phyloP scores from a whole-genome alignment of 2,329 filamentous ascomycete genomes.

The Lasiodiplodia sp. region DNA sequence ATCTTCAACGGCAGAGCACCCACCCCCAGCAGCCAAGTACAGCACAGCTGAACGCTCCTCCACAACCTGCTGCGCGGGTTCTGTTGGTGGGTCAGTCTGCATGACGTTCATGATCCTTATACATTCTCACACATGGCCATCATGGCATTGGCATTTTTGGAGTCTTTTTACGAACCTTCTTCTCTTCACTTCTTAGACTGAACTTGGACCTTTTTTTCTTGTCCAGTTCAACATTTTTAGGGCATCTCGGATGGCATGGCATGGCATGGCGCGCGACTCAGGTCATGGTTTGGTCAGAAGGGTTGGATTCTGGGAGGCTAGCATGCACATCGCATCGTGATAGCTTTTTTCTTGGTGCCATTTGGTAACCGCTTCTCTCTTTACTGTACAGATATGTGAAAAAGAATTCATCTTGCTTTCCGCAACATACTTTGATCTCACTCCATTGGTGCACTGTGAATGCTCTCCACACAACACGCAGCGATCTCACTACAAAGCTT shows the following conservation, averaged over 20 bases:
- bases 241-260: conserved; percentile 19
- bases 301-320: conserved; percentile 5
- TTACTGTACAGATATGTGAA: neutral
- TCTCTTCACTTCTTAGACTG: conserved; percentile 3
- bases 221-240: conserved; percentile 3
- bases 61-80: conserved; percentile 8
- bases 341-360: conserved; percentile 62
- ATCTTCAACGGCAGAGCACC: neutral
- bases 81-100: conserved; percentile 5
- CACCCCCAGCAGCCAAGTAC: conserved; percentile 10
- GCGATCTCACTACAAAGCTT: no score
- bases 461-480: no score
- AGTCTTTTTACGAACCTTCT: conserved; percentile 1
- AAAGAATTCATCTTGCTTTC: neutral
- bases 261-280: conserved; percentile 1
- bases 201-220: neutral
- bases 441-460: neutral
- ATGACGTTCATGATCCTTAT: conserved; percentile 13
- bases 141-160: conserved; percentile 1
- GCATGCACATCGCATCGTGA: conserved; percentile 15
- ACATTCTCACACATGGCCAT: neutral
- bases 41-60: conserved; percentile 12
- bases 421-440: neutral
- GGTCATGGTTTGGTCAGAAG: neutral
- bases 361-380: neutral